These are phyloP conservation scores for Nemania abortiva DNA, from an alignment of 2,329 filamentous ascomycete species.

Conservation along the genomic window DNA sequence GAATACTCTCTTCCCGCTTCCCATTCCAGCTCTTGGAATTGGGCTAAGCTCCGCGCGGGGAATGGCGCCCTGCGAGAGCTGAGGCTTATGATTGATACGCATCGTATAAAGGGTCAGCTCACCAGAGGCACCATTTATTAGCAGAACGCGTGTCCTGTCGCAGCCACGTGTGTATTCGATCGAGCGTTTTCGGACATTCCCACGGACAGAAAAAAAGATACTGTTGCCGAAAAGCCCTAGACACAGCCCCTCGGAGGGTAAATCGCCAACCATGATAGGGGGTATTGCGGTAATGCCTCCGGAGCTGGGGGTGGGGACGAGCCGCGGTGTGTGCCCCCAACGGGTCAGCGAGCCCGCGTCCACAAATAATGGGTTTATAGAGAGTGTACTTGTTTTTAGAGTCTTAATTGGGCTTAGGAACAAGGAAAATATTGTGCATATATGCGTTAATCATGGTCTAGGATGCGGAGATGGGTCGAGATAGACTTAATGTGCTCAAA, in stretches of 20 bases:
- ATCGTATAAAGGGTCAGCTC: neutral
- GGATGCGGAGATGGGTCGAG: constrained; percentile 7
- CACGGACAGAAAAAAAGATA: neutral
- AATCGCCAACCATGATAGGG: constrained; percentile 14
- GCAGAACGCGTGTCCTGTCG: constrained; percentile 12
- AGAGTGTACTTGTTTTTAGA: constrained; percentile 19
- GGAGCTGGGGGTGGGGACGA: constrained; percentile 39
- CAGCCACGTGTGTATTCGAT: constrained; percentile 6
- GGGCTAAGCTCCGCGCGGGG: constrained; percentile 1
- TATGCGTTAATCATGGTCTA: constrained; percentile 7
- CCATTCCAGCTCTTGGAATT: neutral
- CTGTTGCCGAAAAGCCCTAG: constrained; percentile 29
- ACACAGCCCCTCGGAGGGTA: constrained; percentile 11
- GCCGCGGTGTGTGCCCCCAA: constrained; percentile 20
- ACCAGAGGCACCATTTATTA: neutral
- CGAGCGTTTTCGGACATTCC: constrained; percentile 1
- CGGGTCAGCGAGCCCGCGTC: neutral
- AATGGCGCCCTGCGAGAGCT: constrained; percentile 9
- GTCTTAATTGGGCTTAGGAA: constrained; percentile 21
- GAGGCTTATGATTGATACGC: constrained; percentile 11
- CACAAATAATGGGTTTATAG: constrained; percentile 24
- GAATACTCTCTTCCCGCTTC: constrained; percentile 22
- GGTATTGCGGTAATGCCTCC: constrained; percentile 18
- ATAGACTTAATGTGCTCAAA: constrained; percentile 26
- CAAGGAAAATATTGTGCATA: constrained; percentile 1